phyloP scores from a whole-genome alignment of 208 protist species.

The Crithidia bombi region DNA sequence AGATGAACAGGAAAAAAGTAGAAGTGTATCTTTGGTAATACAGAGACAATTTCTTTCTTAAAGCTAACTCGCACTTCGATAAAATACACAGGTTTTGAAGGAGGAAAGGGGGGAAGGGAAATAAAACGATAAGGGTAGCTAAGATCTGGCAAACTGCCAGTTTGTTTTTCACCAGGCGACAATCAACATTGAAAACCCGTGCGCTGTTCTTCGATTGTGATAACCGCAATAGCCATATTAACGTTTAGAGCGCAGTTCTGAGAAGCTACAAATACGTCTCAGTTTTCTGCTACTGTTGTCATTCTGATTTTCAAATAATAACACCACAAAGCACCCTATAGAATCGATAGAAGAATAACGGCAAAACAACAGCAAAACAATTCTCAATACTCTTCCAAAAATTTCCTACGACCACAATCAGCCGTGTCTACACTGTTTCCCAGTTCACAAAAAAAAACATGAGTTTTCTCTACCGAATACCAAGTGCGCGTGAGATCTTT shows the following conservation, averaged over 20 bases:
- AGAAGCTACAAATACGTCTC: not conserved
- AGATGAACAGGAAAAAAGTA: not conserved
- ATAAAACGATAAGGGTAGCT: not conserved
- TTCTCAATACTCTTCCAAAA: not conserved
- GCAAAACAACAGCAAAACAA: conserved; percentile 12
- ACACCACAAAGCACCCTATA: conserved; percentile 24
- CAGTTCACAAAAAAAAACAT: conserved; percentile 8
- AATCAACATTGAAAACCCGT: not conserved
- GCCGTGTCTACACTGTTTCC: not conserved
- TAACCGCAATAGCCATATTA: too few species aligned
- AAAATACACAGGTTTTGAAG: too few species aligned
- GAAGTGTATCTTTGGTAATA: conserved; percentile 2
- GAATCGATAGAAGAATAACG: conserved; percentile 26
- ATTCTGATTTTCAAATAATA: conserved; percentile 16
- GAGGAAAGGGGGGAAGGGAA: conserved; percentile 6
- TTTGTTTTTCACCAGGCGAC: too few species aligned
- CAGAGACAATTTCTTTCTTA: conserved; percentile 1
- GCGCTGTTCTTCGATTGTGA: too few species aligned
- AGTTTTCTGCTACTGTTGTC: conserved; percentile 3
- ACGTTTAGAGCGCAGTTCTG: too few species aligned
- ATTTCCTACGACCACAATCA: not conserved
- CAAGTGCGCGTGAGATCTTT: conserved; percentile 83
- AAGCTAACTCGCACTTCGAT: too few species aligned
- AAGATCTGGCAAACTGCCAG: too few species aligned
- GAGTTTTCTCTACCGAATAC: conserved; percentile 47